phyloP scores from a whole-genome alignment of 2,329 filamentous ascomycete species.

The Acephala macrosclerotiorum region DNA sequence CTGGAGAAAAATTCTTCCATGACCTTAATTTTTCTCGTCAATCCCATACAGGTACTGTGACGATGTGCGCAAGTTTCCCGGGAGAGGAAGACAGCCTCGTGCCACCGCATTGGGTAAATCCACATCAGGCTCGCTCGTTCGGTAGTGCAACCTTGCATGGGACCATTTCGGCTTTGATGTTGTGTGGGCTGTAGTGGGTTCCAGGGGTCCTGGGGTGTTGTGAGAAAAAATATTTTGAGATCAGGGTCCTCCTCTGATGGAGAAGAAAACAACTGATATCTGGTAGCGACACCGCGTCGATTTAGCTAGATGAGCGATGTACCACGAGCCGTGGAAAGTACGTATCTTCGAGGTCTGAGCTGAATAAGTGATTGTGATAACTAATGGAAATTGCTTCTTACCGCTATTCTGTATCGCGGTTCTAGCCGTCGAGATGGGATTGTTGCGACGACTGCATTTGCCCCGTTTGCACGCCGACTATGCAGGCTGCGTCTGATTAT shows the following conservation, averaged over 20 bases:
- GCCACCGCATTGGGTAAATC: conserved; percentile 7
- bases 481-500: conserved; percentile 1
- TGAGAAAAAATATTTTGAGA: background rate
- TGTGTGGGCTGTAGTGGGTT: background rate
- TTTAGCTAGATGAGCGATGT: conserved; percentile 4
- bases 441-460: background rate
- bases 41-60: background rate
- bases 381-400: background rate
- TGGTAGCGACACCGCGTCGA: background rate
- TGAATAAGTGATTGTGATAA: background rate
- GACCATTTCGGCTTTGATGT: background rate
- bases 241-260: background rate
- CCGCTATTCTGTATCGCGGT: conserved; percentile 8
- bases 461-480: conserved; percentile 2
- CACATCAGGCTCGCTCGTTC: conserved; percentile 1
- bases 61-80: background rate
- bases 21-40: background rate
- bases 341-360: conserved; percentile 2
- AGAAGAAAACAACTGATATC: background rate
- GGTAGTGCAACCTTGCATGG: conserved; percentile 6
- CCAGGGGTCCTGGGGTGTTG: conserved; percentile 8
- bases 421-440: background rate
- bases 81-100: conserved; percentile 1
- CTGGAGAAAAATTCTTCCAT: conserved; percentile 6
- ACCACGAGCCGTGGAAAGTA: conserved; percentile 1